Evolutionary conservation across 441 rosid genomes (phyloP).

Genomic region (Populus hybrid): DNA sequence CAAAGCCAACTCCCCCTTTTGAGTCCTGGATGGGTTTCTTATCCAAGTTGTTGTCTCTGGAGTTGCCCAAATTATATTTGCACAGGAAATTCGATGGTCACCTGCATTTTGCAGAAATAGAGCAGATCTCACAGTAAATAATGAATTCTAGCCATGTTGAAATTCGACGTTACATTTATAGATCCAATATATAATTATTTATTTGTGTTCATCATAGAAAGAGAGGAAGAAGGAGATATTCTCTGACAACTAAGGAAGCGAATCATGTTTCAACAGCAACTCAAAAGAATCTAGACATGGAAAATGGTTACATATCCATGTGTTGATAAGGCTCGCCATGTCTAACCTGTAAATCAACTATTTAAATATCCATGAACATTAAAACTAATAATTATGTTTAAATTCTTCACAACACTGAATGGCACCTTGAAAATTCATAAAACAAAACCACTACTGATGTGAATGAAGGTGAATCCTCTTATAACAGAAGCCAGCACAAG

Average conservation of each 20-base stretch:
- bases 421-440: background rate
- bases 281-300: background rate
- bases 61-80: conserved; percentile 72
- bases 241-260: background rate
- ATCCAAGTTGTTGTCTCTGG: conserved; percentile 71
- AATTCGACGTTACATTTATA: background rate
- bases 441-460: background rate
- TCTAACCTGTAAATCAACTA: background rate
- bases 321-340: background rate
- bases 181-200: background rate
- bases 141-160: conserved; percentile 1
- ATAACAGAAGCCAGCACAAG: background rate
- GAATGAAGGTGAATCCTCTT: background rate
- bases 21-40: conserved; percentile 46
- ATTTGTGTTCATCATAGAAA: background rate
- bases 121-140: conserved; percentile 15
- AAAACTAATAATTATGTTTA: background rate
- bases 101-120: conserved; percentile 46
- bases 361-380: background rate
- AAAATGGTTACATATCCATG: background rate
- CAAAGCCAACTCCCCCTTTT: conserved; percentile 71
- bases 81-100: conserved; percentile 70
- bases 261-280: background rate
- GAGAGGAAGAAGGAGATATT: too few relatives aligned
- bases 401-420: background rate